Base-by-base conservation (phyloP, 2,329 filamentous ascomycete species). In the Leptodontidium sp. region DNA sequence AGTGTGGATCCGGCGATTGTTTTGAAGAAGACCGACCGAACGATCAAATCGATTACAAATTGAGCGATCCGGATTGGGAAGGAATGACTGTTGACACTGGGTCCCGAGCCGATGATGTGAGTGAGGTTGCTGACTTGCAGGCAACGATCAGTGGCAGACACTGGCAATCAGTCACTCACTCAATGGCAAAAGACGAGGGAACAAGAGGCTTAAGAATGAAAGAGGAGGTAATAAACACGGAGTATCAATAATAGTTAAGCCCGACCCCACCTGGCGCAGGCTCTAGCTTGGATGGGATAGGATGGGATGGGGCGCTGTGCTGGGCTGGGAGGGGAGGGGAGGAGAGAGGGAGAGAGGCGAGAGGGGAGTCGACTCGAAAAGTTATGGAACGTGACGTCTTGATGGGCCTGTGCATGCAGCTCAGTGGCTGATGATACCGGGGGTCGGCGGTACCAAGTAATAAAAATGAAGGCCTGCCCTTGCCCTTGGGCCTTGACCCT, bases 301-400 rank as follows among this genome's bases (percentile, higher is more conserved):
- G 52, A 53, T 53, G 11, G 29, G 29, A 53, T 35, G 32, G 47
- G 17, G 21, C 43, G 43, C 17, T 15, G 38, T 6, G 6, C 29
- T 32, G 29, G 29, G 24, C 40, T 52, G 15, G 43, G 15, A 47
- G 8, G 15, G 43, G 12, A 8, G 32, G 29, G 52, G 52, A 55
- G 32, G 4, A 35, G 32, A 35, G 32, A 12, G 47, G n/a, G n/a
- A 9, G 45, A 12, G 38, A 40, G 11, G 15, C 17, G 29, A 21
- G 21, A 21, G 21, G 21, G 21, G 21, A 21, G 21, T 21, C 21
- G 21, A 21, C 21, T 21, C 21, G n/a, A 35, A 35, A 49, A 45
- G 29, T 15, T n/a, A 49, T 47, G 43, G 43, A 62, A 47, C 59
- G 59, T 62, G 59, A 62, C 59, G 59, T 62, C 43, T 47, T 61